Evolutionary conservation across 1,284 basidiomycete genomes (phyloP).

Genomic region (Ganoderma resinaceum): DNA sequence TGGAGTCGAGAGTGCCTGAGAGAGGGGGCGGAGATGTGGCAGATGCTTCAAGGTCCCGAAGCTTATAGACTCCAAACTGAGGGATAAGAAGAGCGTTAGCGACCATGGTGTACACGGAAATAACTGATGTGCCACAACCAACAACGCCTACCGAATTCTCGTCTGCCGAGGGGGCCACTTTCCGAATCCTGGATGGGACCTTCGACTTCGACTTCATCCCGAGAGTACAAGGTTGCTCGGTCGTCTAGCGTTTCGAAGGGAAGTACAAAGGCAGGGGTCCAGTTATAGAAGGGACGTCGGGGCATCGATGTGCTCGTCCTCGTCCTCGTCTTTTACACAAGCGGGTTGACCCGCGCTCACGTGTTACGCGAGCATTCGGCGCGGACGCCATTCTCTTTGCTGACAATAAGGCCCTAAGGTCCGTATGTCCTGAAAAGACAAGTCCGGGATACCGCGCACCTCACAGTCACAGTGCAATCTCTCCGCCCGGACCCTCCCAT

Average conservation of each 20-base stretch:
- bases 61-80: neutral
- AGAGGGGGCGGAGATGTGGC: neutral
- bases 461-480: neutral
- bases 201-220: too few species aligned
- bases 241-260: neutral
- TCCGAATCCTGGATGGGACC: neutral
- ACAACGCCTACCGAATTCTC: neutral
- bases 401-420: neutral
- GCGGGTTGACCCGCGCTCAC: neutral
- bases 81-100: neutral
- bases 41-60: neutral
- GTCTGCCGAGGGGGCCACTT: neutral
- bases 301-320: neutral
- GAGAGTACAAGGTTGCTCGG: neutral
- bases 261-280: neutral
- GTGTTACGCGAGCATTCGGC: neutral
- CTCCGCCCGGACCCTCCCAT: neutral
- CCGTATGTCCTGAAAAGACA: neutral
- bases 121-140: neutral
- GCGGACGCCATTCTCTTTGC: neutral
- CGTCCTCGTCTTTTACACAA: neutral
- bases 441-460: neutral
- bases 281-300: neutral
- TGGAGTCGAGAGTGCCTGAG: neutral
- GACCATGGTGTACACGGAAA: neutral